These are phyloP conservation scores for Sporodiniella umbellata DNA, from an alignment of 371 early-diverging fungal species.

Conservation along the genomic window DNA sequence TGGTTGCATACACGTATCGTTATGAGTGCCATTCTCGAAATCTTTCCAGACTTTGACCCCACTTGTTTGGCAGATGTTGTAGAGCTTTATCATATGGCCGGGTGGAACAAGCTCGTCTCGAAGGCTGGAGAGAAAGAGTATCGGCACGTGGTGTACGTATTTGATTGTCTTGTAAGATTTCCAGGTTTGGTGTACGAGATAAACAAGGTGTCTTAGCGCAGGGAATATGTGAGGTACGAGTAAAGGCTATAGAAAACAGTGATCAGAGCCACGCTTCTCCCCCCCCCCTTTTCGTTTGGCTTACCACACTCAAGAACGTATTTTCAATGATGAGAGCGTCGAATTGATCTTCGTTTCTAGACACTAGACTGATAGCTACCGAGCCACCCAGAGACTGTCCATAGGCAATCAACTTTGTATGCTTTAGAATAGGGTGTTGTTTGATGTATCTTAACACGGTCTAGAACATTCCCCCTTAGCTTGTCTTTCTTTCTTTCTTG, in stretches of 20 bases:
- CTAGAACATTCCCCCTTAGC: too few species aligned
- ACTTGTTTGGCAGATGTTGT: slow-evolving; percentile 52
- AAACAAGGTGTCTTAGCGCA: slow-evolving; percentile 62
- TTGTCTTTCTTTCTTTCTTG: background rate
- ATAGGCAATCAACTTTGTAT: slow-evolving; percentile 79
- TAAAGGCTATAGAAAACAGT: slow-evolving; percentile 55
- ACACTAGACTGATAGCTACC: slow-evolving; percentile 83
- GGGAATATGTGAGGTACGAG: slow-evolving; percentile 87
- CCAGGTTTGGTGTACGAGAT: slow-evolving; percentile 89
- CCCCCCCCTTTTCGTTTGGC: background rate
- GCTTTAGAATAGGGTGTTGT: slow-evolving; percentile 64
- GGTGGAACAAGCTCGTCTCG: slow-evolving; percentile 90
- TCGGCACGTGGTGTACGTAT: slow-evolving; percentile 65
- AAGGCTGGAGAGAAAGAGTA: slow-evolving; percentile 79
- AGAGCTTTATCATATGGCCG: slow-evolving; percentile 78
- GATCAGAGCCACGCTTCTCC: too few species aligned
- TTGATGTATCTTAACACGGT: slow-evolving; percentile 82
- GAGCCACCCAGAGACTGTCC: slow-evolving; percentile 97
- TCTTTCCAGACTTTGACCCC: slow-evolving; percentile 56
- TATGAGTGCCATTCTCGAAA: slow-evolving; percentile 87
- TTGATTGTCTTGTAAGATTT: slow-evolving; percentile 72
- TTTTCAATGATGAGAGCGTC: slow-evolving; percentile 89
- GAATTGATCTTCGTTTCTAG: slow-evolving; percentile 70
- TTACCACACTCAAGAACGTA: slow-evolving; percentile 88
- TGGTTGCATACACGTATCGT: slow-evolving; percentile 81